Base-by-base conservation (phyloP, 768 basidiomycete genomes). In the Suillus weaverae region DNA sequence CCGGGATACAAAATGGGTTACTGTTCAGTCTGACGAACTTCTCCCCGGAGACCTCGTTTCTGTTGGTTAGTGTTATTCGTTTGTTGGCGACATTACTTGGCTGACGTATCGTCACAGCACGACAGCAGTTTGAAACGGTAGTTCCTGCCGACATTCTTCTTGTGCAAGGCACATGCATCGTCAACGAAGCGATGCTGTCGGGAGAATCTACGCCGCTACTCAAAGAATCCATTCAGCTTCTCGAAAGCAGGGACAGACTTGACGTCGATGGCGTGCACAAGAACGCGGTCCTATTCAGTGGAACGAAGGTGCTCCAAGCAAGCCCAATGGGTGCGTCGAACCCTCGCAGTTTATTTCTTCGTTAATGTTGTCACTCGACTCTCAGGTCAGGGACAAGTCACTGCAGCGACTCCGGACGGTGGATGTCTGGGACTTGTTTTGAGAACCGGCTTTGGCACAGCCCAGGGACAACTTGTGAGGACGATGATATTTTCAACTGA, bases 401-500 rank as follows among this genome's bases (percentile, higher is more conserved):
- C 81, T 48, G 80, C 87, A 60, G 83, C 85, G 62, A 92, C 95
- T 0, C 96, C 96, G 4, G 94, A 99, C 72, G 89, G 87, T 22
- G 97, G 97, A 48, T 97, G 95, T 76, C 87, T 97, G 9, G 96
- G 95, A 10, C 81, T 95, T 51, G 95, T 99, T 14, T 84, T 98
- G 48, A 89, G 95, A 62, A 99, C 97, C 14, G 97, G 97, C 2
- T 99, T 99, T 72, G 97, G 97, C 10, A 99, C 97, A 11, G 89
- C 95, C 1, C 97, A 99, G 75, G 97, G 97, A 44, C 94, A 97
- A 77, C 88, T 99, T 39, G 96, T 99, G 38, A 84, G 97, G 53
- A 99, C 97, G 0, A 99, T 99, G 97, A 95, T 99, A 64, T 99
- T 99, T 81, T 95, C 94, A 16, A 95, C 94, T 0, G 97, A 99